These are phyloP conservation scores for Termitomyces sp. DNA, from an alignment of 768 basidiomycete species.

Conservation along the genomic window DNA sequence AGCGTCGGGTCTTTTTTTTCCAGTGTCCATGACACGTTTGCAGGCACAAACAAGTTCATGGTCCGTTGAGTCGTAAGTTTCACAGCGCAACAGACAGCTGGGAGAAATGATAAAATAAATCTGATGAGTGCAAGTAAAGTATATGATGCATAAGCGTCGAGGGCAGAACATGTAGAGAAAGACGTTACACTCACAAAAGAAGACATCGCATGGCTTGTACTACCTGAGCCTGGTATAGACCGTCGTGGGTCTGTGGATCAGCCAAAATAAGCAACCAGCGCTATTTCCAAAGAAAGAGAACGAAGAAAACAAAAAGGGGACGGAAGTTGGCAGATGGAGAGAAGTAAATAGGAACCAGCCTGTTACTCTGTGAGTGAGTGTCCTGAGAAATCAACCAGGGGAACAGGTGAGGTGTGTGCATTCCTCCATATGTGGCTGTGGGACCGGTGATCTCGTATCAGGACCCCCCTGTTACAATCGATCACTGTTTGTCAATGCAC, in stretches of 20 bases:
- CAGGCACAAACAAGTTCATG: background rate
- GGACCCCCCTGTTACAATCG: background rate
- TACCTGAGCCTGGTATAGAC: constrained; percentile 1
- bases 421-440: background rate
- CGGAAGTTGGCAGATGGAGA: background rate
- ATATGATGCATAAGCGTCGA: background rate
- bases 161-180: background rate
- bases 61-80: background rate
- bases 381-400: background rate
- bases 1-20: background rate
- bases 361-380: background rate
- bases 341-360: constrained; percentile 1
- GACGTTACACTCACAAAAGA: constrained; percentile 1
- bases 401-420: background rate
- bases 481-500: background rate
- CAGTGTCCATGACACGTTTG: constrained; percentile 3
- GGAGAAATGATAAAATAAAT: background rate
- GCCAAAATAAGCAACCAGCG: constrained; percentile 9
- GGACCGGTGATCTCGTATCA: background rate
- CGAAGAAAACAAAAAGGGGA: background rate
- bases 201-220: constrained; percentile 9
- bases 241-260: background rate
- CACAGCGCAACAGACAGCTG: background rate
- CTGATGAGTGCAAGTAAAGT: background rate
- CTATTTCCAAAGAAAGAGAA: background rate